Evolutionary conservation across 2,329 filamentous ascomycete species (phyloP).

Genomic region (Ceratocystis alfenasii): DNA sequence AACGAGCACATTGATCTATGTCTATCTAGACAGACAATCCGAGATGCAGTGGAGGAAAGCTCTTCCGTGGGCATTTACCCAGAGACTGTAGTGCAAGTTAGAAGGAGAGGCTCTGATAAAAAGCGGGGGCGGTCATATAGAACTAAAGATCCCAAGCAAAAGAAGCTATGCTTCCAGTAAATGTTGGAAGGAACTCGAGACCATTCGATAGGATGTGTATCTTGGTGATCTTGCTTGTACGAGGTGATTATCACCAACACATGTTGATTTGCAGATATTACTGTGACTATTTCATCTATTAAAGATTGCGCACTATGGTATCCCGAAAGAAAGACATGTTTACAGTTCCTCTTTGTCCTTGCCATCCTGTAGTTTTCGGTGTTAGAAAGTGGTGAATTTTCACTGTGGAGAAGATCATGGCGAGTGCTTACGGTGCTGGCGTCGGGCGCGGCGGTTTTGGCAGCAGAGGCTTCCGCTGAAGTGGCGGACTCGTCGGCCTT

Average conservation of each 20-base stretch:
- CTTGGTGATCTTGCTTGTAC: too few relatives aligned
- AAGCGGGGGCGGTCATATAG: slow-evolving; percentile 23
- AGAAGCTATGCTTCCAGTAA: slow-evolving; percentile 42
- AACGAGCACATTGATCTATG: slow-evolving; percentile 91
- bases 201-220: too few relatives aligned
- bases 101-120: slow-evolving; percentile 23
- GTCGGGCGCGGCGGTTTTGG: slow-evolving; percentile 3
- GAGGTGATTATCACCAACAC: too few relatives aligned
- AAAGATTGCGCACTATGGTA: slow-evolving; percentile 11
- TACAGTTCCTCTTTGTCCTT: slow-evolving; percentile 23
- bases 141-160: slow-evolving; percentile 36
- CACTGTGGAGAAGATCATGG: slow-evolving; percentile 12
- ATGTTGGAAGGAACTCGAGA: neutral
- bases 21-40: slow-evolving; percentile 73
- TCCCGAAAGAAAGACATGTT: slow-evolving; percentile 7
- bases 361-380: slow-evolving; percentile 14
- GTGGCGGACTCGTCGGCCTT: slow-evolving; percentile 9
- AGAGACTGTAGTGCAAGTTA: slow-evolving; percentile 22
- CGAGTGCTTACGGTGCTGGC: slow-evolving; percentile 16
- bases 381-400: slow-evolving; percentile 12
- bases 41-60: slow-evolving; percentile 57
- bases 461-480: slow-evolving; percentile 8
- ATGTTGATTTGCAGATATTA: neutral
- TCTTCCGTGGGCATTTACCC: slow-evolving; percentile 26
- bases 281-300: neutral